These are phyloP conservation scores for Chrysochromulina tobinii DNA, from an alignment of 78 protist genomes.

Conservation along the genomic window DNA sequence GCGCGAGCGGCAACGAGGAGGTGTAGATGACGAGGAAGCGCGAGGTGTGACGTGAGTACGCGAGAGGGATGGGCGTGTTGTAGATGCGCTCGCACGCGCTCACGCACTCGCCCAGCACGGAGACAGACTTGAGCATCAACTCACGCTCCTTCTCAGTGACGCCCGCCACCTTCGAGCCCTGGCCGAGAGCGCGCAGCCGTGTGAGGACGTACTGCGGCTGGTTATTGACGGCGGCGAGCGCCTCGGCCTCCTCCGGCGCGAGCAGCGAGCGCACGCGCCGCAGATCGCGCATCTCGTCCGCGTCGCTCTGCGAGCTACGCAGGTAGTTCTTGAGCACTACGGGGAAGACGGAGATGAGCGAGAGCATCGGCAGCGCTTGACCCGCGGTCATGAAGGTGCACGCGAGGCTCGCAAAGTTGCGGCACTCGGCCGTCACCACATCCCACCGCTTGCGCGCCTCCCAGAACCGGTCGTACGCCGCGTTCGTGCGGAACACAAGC, in stretches of 20 bases:
- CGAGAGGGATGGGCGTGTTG: background rate
- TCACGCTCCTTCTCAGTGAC: too few relatives aligned
- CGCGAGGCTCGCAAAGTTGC: background rate
- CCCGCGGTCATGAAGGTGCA: too few relatives aligned
- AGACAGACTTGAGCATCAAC: too few relatives aligned
- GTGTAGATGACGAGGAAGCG: background rate
- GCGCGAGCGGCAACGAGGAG: background rate
- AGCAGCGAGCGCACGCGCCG: background rate
- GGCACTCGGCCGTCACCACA: background rate
- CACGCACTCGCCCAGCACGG: too few relatives aligned
- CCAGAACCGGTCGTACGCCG: constrained; percentile 31
- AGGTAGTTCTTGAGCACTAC: background rate
- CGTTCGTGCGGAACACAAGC: constrained; percentile 23
- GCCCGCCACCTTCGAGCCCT: too few relatives aligned
- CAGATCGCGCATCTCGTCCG: too few relatives aligned
- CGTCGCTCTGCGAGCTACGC: too few relatives aligned
- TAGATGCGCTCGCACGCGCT: background rate
- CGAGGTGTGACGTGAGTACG: constrained; percentile 12
- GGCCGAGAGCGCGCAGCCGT: too few relatives aligned
- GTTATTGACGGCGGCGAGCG: too few relatives aligned
- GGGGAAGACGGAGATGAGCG: background rate
- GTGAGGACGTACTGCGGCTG: too few relatives aligned
- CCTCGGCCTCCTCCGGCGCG: background rate
- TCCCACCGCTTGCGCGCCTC: constrained; percentile 4
- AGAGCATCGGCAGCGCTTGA: background rate